A percentile compares a stretch with the other conserved stretches of the same genome.
These are phyloP conservation scores for Pseudogymnoascus pannorum DNA, from an alignment of 2,329 filamentous ascomycete genomes.

Conservation along the genomic window DNA sequence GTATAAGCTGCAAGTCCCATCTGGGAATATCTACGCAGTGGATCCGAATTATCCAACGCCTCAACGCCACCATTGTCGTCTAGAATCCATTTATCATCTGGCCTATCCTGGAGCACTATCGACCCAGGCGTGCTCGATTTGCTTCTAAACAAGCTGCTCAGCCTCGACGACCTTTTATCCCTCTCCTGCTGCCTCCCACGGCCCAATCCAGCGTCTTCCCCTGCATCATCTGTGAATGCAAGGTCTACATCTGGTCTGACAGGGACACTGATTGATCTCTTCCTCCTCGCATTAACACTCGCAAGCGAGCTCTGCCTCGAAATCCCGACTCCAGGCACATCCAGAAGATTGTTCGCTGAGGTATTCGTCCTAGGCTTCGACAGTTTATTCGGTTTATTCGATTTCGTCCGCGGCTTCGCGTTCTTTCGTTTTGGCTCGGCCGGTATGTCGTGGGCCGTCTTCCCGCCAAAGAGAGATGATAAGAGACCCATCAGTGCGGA, in stretches of 20 bases:
- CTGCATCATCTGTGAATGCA: not conserved
- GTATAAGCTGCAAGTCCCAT: not conserved
- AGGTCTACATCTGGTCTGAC: not conserved
- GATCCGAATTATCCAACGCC: not conserved
- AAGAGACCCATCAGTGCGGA: not conserved
- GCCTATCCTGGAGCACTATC: not conserved
- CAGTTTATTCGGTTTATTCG: slow-evolving; percentile 20
- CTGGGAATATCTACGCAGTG: not conserved
- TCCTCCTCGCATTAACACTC: not conserved
- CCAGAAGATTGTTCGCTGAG: slow-evolving; percentile 16
- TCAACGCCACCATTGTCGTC: not conserved
- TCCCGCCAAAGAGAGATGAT: not conserved
- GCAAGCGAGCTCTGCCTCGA: not conserved
- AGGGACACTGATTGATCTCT: not conserved
- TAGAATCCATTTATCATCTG: not conserved
- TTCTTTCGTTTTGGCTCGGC: not conserved
- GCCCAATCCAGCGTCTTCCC: not conserved
- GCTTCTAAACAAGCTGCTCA: not conserved
- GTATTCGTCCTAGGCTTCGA: slow-evolving; percentile 28
- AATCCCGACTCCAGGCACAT: not conserved
- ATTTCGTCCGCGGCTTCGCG: not conserved
- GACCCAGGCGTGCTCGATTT: not conserved
- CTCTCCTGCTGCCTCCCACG: not conserved
- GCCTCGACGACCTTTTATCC: not conserved
- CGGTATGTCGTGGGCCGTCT: not conserved